Percentiles rank a stretch among this genome's conserved stretches.
Evolutionary conservation across 2,329 filamentous ascomycete species (phyloP).

Genomic region (Colletotrichum tanaceti): DNA sequence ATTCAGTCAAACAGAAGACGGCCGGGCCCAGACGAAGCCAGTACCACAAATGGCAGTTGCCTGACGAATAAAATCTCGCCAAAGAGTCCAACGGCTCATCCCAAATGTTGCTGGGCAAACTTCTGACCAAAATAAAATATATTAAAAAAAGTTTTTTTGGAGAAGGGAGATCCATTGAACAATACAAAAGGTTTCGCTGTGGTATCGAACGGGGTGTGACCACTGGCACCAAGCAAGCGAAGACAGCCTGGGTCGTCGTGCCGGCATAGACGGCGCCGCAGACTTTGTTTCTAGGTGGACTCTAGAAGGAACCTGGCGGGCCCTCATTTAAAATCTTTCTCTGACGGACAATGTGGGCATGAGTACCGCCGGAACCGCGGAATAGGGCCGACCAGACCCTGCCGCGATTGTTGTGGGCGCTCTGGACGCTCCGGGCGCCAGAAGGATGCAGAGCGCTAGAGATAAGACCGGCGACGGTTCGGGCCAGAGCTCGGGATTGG

Average conservation of each 20-base stretch:
- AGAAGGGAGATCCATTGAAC: not conserved
- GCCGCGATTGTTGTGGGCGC: conserved; percentile 23
- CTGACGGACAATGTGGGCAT: conserved; percentile 7
- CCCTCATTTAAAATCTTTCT: conserved; percentile 4
- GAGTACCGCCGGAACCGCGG: conserved; percentile 11
- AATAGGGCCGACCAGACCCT: conserved; percentile 35
- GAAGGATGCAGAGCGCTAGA: not conserved
- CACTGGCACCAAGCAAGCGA: conserved; percentile 9
- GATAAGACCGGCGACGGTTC: conserved; percentile 32
- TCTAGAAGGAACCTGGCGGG: conserved; percentile 27
- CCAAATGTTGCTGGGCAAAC: conserved; percentile 5
- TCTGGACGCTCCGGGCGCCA: conserved; percentile 25
- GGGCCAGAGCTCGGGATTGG: conserved; percentile 22
- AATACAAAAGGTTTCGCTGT: not conserved
- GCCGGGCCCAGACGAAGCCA: not conserved
- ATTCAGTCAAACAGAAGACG: not conserved
- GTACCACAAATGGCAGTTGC: not conserved
- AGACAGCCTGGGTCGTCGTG: not conserved
- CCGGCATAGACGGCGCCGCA: not conserved
- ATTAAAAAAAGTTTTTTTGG: no score
- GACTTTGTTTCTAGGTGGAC: conserved; percentile 22
- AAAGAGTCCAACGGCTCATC: not conserved
- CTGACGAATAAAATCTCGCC: conserved; percentile 4
- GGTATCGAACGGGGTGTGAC: conserved; percentile 10
- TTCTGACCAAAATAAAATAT: not conserved